Evolutionary conservation across 768 basidiomycete species (phyloP).

Genomic region (Porpolomopsis calyptriformis): DNA sequence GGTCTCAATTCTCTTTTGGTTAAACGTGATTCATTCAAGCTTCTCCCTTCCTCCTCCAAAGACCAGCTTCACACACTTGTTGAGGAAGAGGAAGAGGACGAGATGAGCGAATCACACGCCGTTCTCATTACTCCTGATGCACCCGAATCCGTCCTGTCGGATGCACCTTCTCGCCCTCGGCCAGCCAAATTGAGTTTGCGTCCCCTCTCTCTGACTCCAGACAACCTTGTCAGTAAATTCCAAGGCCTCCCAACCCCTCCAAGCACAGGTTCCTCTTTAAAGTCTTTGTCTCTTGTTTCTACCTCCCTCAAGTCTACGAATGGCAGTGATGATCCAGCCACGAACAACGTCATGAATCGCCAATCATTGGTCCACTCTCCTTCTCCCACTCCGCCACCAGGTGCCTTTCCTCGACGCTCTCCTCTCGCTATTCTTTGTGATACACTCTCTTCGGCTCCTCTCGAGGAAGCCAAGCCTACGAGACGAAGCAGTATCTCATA

Average conservation of each 20-base stretch:
- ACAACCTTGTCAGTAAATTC: conserved; percentile 29
- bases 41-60: conserved; percentile 51
- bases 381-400: conserved; percentile 21
- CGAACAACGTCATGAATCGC: conserved; percentile 19
- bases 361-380: conserved; percentile 23
- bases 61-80: conserved; percentile 71
- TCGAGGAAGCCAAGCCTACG: conserved; percentile 25
- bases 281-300: conserved; percentile 34
- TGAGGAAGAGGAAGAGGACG: conserved; percentile 83
- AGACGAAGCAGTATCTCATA: conserved; percentile 71
- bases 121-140: conserved; percentile 15
- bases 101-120: conserved; percentile 27
- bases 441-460: conserved; percentile 18
- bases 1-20: conserved; percentile 34
- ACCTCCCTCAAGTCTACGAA: conserved; percentile 22
- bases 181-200: conserved; percentile 60
- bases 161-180: conserved; percentile 37
- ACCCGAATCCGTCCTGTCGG: conserved; percentile 17
- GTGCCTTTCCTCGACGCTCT: conserved; percentile 12
- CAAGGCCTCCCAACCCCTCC: conserved; percentile 46
- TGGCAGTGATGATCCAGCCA: conserved; percentile 21
- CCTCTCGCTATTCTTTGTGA: conserved; percentile 31
- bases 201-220: conserved; percentile 59
- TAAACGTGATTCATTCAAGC: conserved; percentile 79
- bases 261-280: conserved; percentile 23